Percentiles rank a stretch among this genome's conserved stretches.
Evolutionary conservation across 129 eudicot species (phyloP).

Genomic region (Artemisia annua): DNA sequence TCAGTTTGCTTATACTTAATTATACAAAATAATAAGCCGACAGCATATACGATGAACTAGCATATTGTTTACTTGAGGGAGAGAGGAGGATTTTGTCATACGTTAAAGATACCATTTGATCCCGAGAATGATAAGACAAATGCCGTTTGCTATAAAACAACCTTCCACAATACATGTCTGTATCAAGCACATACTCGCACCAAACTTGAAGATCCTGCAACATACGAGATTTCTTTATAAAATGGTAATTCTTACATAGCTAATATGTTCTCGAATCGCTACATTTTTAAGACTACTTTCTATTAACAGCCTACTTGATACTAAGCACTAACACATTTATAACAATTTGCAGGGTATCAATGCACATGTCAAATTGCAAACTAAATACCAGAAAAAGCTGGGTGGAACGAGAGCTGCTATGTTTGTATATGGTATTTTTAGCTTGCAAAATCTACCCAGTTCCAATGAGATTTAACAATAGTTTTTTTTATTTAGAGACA

Average conservation of each 20-base stretch:
- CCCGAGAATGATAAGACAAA: constrained; percentile 30
- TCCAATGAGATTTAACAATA: neutral
- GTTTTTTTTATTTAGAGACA: neutral
- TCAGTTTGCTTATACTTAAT: constrained; percentile 24
- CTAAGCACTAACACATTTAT: neutral
- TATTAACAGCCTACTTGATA: neutral
- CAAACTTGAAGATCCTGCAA: constrained; percentile 16
- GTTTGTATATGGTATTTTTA: constrained; percentile 54
- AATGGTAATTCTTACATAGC: constrained; percentile 22
- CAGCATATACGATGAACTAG: constrained; percentile 7
- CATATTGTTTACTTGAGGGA: constrained; percentile 8
- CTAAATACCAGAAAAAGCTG: constrained; percentile 28
- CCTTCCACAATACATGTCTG: constrained; percentile 8
- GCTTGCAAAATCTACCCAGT: constrained; percentile 1
- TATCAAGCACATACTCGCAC: constrained; percentile 25
- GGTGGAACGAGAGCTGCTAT: constrained; percentile 69
- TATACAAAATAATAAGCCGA: constrained; percentile 17
- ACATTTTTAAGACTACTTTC: neutral
- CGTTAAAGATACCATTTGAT: constrained; percentile 45
- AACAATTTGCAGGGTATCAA: constrained; percentile 40
- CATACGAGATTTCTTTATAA: constrained; percentile 10
- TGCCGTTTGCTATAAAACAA: constrained; percentile 37
- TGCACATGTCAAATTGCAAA: constrained; percentile 35
- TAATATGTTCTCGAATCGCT: neutral
- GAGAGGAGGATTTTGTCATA: constrained; percentile 25